phyloP scores from a whole-genome alignment of 345 rosid genomes.

The Laguncularia racemosa region DNA sequence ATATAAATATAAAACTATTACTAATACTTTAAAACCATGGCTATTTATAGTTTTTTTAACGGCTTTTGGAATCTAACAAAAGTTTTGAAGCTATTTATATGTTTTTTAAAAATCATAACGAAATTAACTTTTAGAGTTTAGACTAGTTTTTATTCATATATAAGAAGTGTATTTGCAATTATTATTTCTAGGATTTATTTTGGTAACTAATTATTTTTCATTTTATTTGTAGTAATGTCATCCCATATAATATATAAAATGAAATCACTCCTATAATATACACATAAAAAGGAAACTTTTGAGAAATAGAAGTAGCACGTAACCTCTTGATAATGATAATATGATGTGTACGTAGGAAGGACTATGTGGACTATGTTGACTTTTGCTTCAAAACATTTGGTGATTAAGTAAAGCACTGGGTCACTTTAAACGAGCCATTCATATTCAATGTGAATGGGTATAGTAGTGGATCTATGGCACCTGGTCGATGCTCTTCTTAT shows the following conservation, averaged over 20 bases:
- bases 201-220: neutral
- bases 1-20: too few relatives aligned
- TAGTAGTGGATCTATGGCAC: constrained; percentile 19
- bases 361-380: constrained; percentile 17
- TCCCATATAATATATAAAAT: neutral
- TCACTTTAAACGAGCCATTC: constrained; percentile 23
- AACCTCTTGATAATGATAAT: neutral
- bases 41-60: too few relatives aligned
- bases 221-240: neutral
- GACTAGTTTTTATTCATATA: neutral
- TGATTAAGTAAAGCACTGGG: constrained; percentile 27
- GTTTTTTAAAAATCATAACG: neutral
- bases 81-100: neutral
- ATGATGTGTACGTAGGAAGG: constrained; percentile 8
- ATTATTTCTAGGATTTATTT: neutral
- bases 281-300: too few relatives aligned
- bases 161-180: too few relatives aligned
- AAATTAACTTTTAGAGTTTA: too few relatives aligned
- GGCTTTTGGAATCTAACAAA: too few relatives aligned
- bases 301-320: too few relatives aligned
- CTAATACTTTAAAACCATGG: too few relatives aligned
- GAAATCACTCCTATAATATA: neutral
- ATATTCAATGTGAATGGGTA: constrained; percentile 15
- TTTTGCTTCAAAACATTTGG: constrained; percentile 31
- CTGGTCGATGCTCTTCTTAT: constrained; percentile 42